Percentiles rank a stretch among this genome's conserved stretches.
phyloP scores from a whole-genome alignment of 1,284 basidiomycete species.

The Hemileia vastatrix region DNA sequence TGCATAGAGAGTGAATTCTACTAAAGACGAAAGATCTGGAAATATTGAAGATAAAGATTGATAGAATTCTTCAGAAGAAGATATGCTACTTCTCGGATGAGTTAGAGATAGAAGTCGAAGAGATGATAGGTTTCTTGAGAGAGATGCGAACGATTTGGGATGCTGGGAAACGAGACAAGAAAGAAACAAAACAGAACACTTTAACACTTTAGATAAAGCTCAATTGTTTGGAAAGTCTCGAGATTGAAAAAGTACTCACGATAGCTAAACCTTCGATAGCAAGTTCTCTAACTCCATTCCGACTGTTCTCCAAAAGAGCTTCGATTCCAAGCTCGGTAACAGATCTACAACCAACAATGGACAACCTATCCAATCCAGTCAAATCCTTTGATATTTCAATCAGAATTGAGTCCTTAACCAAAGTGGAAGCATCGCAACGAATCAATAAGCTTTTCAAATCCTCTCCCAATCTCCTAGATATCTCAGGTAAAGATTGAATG shows the following conservation, averaged over 20 bases:
- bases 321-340: conserved; percentile 32
- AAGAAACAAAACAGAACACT: not conserved
- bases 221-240: not conserved
- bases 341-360: conserved; percentile 35
- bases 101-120: conserved; percentile 31
- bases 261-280: conserved; percentile 34
- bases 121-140: conserved; percentile 22
- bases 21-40: conserved; percentile 21
- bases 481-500: no score
- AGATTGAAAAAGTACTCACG: conserved; percentile 1
- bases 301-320: conserved; percentile 25
- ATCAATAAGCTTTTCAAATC: conserved; percentile 20
- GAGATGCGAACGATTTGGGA: not conserved
- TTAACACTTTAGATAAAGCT: no score
- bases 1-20: conserved; percentile 33
- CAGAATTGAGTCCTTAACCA: conserved; percentile 31
- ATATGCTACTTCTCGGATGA: conserved; percentile 28
- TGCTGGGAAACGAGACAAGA: not conserved
- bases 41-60: conserved; percentile 27
- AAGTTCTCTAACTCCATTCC: conserved; percentile 27
- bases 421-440: conserved; percentile 24
- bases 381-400: conserved; percentile 28
- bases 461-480: conserved; percentile 14
- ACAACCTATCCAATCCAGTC: conserved; percentile 27
- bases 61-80: conserved; percentile 30